These are phyloP conservation scores for Flaveria bidentis DNA, from an alignment of 129 eudicot species.

Conservation along the genomic window DNA sequence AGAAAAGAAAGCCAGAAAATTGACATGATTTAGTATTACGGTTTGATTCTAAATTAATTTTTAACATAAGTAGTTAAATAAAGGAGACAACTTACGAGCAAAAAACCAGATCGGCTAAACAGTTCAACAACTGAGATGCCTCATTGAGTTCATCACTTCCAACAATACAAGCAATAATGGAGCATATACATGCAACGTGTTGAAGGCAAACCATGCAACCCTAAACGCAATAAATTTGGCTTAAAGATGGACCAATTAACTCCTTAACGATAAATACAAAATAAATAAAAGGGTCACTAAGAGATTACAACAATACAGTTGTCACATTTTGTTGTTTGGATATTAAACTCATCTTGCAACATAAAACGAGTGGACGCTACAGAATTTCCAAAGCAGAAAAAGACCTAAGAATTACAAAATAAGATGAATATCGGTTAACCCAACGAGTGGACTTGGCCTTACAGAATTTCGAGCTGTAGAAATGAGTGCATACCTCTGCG, in stretches of 20 bases:
- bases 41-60: neutral
- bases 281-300: constrained; percentile 16
- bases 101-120: constrained; percentile 76
- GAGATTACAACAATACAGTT: constrained; percentile 81
- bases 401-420: constrained; percentile 49
- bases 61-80: neutral
- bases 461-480: neutral
- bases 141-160: constrained; percentile 80
- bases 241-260: constrained; percentile 1
- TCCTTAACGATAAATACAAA: neutral
- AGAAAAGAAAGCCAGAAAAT: constrained; percentile 34
- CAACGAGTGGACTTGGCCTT: no score
- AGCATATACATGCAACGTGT: constrained; percentile 83
- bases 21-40: constrained; percentile 8
- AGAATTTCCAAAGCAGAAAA: constrained; percentile 78
- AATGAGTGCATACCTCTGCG: constrained; percentile 57
- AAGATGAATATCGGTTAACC: neutral
- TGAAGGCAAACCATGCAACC: constrained; percentile 95
- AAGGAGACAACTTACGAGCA: constrained; percentile 64
- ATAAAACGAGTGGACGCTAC: constrained; percentile 90
- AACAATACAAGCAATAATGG: constrained; percentile 66
- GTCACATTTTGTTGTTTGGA: constrained; percentile 89
- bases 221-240: constrained; percentile 32
- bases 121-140: constrained; percentile 72
- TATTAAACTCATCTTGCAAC: constrained; percentile 95